Evolutionary conservation across 441 rosid genomes (phyloP), one percentile per base, ranked within the genome.

Genomic region (Populus trichocarpa): DNA sequence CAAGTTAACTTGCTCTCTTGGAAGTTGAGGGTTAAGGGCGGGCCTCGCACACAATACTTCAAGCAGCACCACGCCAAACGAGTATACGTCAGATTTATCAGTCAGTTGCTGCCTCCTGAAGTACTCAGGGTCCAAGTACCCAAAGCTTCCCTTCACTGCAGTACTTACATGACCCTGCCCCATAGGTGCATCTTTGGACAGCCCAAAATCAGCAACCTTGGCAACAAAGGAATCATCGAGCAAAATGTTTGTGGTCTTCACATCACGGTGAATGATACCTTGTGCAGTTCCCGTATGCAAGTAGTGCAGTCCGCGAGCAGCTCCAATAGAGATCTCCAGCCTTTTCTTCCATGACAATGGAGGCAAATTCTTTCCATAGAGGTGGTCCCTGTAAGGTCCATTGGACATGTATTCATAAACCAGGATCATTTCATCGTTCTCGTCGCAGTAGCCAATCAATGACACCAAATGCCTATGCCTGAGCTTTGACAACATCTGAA

Each of bases 371-470:
- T 90, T 90, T 7, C 97, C 98, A 74, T 94, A 93, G 22, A 96
- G 66, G 69, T 96, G 98, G 77, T 93, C 99, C 63, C 95, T 81
- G 73, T 92, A 88, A 11, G 96, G 98, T 11, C 98, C 99, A 74
- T 93, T 89, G 4, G 92, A 88, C 98, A 94, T 96, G 88, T 85
- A 92, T 82, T 96, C 97, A 23, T 94, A 96, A 59, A 96, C 97
- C 75, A 96, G 81, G 78, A 94, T 94, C 99, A 94, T 96, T 82
- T 94, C 97, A 0, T 88, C 78, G 64, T 96, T 88, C 72, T 96
- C 97, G 16, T 92, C 98, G 5, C 97, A 94, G 46, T 90, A 91
- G 2, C 99, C 97, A 35, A 96, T 96, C 80, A 96, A 79, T 30
- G 97, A 92, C 77, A 94, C 98, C 80, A 96, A 85, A 79, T 94